Percentiles rank a stretch among this genome's conserved stretches.
Conservation (phyloP, 78 protist genomes). For the Dictyostelium brefeldianum region DNA sequence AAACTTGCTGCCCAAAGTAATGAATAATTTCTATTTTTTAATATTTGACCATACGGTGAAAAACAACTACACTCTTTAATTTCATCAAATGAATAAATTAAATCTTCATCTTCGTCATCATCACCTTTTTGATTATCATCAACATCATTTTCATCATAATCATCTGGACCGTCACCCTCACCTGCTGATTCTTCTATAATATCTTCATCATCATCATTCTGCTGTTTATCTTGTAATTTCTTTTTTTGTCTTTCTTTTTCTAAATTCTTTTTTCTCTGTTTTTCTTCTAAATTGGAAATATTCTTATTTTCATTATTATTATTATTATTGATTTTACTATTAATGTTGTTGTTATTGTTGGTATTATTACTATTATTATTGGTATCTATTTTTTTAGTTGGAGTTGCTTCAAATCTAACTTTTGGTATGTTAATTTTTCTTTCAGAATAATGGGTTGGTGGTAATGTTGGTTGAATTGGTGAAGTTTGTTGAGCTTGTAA, state of each 20-base stretch:
- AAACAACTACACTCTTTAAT: slow-evolving; percentile 3
- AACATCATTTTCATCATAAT: neutral
- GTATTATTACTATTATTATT: neutral
- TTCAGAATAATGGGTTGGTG: neutral
- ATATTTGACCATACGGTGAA: slow-evolving; percentile 21
- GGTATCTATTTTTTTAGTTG: neutral
- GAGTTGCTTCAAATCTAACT: neutral
- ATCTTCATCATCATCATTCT: neutral
- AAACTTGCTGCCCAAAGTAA: slow-evolving; percentile 26
- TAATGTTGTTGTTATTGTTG: neutral
- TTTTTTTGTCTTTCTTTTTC: neutral
- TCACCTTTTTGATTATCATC: neutral
- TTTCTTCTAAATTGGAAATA: neutral
- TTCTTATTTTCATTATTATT: neutral
- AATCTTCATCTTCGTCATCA: neutral
- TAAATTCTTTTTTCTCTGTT: neutral
- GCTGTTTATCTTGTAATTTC: neutral
- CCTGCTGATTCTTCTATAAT: slow-evolving; percentile 6
- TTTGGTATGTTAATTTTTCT: slow-evolving; percentile 25
- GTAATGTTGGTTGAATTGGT: neutral
- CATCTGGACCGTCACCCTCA: neutral
- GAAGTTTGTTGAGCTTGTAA: neutral
- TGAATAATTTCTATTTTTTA: slow-evolving; percentile 28
- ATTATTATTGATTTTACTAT: neutral
- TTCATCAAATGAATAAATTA: slow-evolving; percentile 17